Evolutionary conservation across 1,284 basidiomycete species (phyloP), one percentile per base, ranked within the genome.

Genomic region (Ceratobasidium theobromae): DNA sequence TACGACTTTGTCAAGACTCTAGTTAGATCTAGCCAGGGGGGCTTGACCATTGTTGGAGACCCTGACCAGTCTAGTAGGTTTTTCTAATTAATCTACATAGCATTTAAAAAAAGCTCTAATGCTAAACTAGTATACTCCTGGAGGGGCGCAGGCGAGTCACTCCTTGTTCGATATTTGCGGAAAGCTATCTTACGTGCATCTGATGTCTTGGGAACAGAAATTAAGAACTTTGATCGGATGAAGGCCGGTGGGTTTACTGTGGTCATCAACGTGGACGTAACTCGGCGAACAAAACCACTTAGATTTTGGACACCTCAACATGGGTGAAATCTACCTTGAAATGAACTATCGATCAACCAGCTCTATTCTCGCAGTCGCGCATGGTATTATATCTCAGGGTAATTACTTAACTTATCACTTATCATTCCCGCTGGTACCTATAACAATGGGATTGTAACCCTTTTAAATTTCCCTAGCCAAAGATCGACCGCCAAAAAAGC

Each of bases 341-440:
- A 83, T 94, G 73, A 96, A 94, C 74, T 97, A 95, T 75, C 85
- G 94, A 2, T 93, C 91, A 0, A 94, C 93, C 0, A 86, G 81
- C 0, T 79, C 87, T 0, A 95, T 96, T 66, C 76, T 97, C 3
- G 81, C 83, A 2, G 82, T 87, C 0, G 89, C 91, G 41, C 75
- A 92, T 23, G 87, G 89, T 0, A 86, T 97, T 55, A 86, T 97
- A 9, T 80, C 87, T 0, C 88, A 95, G 83, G 93, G 91, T 88
- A 68, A 43, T 73, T 69, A 25, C 6, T 40, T 35, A n/a, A 16
- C 9, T 32, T n/a, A n/a, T n/a, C n/a, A n/a, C n/a, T 23, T 23
- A 21, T 14, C 2, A 8, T 48, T 48, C 46, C 46, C 8, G 21
- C 11, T 38, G 18, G 16, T 38, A 27, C 9, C 35, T n/a, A n/a